Conservation (phyloP, 1,284 basidiomycete genomes). For the Erythrobasidium hasegawianum region DNA sequence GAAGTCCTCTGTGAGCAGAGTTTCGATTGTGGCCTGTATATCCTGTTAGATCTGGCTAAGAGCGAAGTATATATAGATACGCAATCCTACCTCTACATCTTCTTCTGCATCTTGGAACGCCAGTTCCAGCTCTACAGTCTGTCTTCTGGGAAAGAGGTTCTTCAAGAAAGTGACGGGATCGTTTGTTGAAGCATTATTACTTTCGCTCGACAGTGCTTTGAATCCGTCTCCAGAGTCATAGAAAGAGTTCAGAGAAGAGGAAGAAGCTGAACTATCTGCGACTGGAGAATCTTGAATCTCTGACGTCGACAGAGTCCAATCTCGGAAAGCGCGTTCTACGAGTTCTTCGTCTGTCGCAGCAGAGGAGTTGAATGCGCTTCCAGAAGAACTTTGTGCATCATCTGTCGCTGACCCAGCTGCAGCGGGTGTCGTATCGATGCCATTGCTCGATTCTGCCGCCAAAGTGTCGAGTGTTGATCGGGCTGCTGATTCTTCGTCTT, state of each 20-base stretch:
- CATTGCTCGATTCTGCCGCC: constrained; percentile 11
- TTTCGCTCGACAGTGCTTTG: not conserved
- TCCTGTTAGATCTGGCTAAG: not conserved
- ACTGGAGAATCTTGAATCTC: not conserved
- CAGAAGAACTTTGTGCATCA: constrained; percentile 1
- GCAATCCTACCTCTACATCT: constrained; percentile 17
- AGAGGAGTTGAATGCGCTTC: not conserved
- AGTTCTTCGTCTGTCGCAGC: constrained; percentile 24
- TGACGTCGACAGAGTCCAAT: constrained; percentile 13
- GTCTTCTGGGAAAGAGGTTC: constrained; percentile 31
- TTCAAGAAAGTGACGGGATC: constrained; percentile 33
- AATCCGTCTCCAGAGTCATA: not conserved
- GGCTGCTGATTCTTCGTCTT: constrained; percentile 1
- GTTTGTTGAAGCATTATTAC: not conserved
- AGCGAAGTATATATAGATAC: not conserved
- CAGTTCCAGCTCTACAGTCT: constrained; percentile 28
- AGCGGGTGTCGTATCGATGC: not conserved
- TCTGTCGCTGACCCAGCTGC: not conserved
- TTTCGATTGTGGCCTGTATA: constrained; percentile 24
- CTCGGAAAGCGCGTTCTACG: constrained; percentile 34
- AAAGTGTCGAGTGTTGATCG: constrained; percentile 24
- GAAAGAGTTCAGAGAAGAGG: no score
- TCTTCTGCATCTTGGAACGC: constrained; percentile 21
- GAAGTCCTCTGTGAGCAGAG: constrained; percentile 26
- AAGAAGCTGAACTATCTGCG: no score